Percentiles rank a stretch among this genome's conserved stretches.
Evolutionary conservation across 1,284 basidiomycete species (phyloP).

Genomic region (Tremellales sp.): DNA sequence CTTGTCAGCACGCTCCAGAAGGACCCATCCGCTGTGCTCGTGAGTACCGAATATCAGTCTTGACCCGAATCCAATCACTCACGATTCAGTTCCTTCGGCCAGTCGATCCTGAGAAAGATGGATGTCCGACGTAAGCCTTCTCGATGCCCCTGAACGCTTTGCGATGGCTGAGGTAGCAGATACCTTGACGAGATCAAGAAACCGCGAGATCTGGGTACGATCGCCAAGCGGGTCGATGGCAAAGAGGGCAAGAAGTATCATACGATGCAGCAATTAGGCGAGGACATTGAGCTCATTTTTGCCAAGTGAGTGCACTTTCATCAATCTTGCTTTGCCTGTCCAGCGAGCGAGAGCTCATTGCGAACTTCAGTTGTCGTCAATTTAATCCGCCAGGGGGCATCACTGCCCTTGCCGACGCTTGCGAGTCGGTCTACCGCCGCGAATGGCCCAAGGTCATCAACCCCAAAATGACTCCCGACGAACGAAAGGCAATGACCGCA

Average conservation of each 20-base stretch:
- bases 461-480: conserved; percentile 68
- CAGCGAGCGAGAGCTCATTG: no score
- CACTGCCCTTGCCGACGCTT: conserved; percentile 66
- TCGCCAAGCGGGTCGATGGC: conserved; percentile 64
- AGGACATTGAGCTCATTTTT: conserved; percentile 80
- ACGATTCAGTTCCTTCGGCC: conserved; percentile 62
- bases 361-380: conserved; percentile 61
- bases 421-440: conserved; percentile 72
- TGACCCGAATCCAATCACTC: neutral
- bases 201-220: conserved; percentile 94
- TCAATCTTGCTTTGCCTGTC: neutral
- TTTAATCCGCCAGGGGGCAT: conserved; percentile 71
- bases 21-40: conserved; percentile 64
- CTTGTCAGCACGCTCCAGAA: conserved; percentile 64
- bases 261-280: conserved; percentile 74
- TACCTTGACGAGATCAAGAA: conserved; percentile 89
- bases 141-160: no score
- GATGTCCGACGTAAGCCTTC: conserved; percentile 73
- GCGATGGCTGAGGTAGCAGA: conserved; percentile 51
- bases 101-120: conserved; percentile 77
- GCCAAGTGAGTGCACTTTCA: conserved; percentile 57
- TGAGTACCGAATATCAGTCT: conserved; percentile 6
- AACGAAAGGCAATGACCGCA: conserved; percentile 73
- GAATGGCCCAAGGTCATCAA: conserved; percentile 82
- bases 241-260: conserved; percentile 56